Evolutionary conservation across 1,284 basidiomycete genomes (phyloP).

Genomic region (Ustilago cynodontis): DNA sequence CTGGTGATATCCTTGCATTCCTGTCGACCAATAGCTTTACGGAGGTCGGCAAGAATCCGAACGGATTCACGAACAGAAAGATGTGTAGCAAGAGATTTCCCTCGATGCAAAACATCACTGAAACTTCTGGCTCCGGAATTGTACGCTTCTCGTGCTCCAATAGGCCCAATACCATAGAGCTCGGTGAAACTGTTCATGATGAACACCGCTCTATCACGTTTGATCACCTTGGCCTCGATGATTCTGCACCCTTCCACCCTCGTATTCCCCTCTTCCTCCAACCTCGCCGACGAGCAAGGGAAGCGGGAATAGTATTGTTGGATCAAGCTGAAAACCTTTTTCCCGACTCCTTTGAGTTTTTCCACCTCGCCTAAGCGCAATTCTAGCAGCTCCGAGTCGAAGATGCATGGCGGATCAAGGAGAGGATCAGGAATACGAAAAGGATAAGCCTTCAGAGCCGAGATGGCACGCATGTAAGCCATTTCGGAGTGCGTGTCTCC

Average conservation of each 20-base stretch:
- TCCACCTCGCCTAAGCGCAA: slow-evolving; percentile 31
- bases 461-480: slow-evolving; percentile 65
- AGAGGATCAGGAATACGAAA: slow-evolving; percentile 35
- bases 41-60: slow-evolving; percentile 53
- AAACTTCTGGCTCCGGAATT: slow-evolving; percentile 58
- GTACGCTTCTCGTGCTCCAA: slow-evolving; percentile 58
- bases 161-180: slow-evolving; percentile 65
- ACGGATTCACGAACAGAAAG: slow-evolving; percentile 46
- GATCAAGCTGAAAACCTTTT: slow-evolving; percentile 57
- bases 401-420: slow-evolving; percentile 7
- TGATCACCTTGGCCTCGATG: slow-evolving; percentile 60
- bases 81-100: slow-evolving; percentile 50
- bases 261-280: neutral
- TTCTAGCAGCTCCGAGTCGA: slow-evolving; percentile 12
- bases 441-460: slow-evolving; percentile 62
- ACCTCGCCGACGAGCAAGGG: neutral
- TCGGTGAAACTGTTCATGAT: slow-evolving; percentile 59
- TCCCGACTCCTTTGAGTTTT: slow-evolving; percentile 62
- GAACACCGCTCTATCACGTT: slow-evolving; percentile 51
- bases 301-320: slow-evolving; percentile 53
- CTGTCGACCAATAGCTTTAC: slow-evolving; percentile 35
- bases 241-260: slow-evolving; percentile 30
- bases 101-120: slow-evolving; percentile 54
- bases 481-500: slow-evolving; percentile 58
- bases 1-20: slow-evolving; percentile 52